Conservation (phyloP, 2,329 filamentous ascomycete genomes). For the Colletotrichum karsti region DNA sequence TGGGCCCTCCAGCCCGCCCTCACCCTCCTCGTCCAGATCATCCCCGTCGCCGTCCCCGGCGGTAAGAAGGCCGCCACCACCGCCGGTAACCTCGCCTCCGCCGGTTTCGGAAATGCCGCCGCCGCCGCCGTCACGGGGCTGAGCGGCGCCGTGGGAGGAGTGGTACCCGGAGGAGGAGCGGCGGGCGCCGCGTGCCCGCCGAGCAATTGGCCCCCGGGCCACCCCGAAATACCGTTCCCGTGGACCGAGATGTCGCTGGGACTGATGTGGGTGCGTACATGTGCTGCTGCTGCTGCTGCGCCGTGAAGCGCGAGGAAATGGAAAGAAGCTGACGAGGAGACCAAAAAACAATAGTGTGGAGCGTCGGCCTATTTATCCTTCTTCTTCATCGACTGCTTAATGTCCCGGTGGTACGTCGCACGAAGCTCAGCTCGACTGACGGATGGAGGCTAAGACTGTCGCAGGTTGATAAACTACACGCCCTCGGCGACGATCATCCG, state of each 20-base stretch:
- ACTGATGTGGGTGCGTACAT: conserved; percentile 73
- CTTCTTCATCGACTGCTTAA: conserved; percentile 85
- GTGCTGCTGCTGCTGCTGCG: neutral
- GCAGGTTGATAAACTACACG: conserved; percentile 84
- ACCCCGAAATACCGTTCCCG: conserved; percentile 39
- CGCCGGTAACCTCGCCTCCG: conserved; percentile 35
- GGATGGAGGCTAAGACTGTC: neutral
- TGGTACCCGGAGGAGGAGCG: conserved; percentile 44
- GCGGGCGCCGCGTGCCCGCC: conserved; percentile 47
- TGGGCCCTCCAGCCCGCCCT: conserved; percentile 76
- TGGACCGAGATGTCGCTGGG: conserved; percentile 76
- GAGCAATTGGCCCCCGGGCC: conserved; percentile 16
- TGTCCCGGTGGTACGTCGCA: conserved; percentile 75
- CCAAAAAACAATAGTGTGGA: conserved; percentile 64
- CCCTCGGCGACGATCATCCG: conserved; percentile 83
- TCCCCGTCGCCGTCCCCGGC: conserved; percentile 47
- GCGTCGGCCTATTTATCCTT: conserved; percentile 82
- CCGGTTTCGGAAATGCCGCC: conserved; percentile 42
- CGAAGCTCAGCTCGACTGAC: neutral
- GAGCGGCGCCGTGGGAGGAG: conserved; percentile 32
- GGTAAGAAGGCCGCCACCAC: conserved; percentile 13
- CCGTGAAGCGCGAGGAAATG: neutral
- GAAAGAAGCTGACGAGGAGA: conserved; percentile 20
- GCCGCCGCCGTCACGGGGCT: neutral
- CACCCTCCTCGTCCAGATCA: conserved; percentile 72